A percentile compares a stretch with the other conserved stretches of the same genome.
Conservation (phyloP, 1,284 basidiomycete species). For the Mycena citricolor region DNA sequence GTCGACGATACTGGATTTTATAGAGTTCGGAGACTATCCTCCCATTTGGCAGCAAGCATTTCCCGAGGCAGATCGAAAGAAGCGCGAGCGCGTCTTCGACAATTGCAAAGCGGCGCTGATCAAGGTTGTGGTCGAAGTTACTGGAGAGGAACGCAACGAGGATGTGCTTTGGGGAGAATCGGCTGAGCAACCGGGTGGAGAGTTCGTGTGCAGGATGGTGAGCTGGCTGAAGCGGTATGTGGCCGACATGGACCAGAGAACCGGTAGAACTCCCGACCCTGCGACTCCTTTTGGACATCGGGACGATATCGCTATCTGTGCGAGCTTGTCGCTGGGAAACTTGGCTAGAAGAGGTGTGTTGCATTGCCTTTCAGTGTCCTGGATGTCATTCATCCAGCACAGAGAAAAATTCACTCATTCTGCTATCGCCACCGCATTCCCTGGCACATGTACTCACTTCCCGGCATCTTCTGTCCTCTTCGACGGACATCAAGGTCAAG, state of each 20-base stretch:
- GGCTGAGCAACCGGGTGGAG: slow-evolving; percentile 61
- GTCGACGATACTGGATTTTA: slow-evolving; percentile 64
- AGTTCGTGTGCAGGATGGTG: slow-evolving; percentile 74
- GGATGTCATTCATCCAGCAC: slow-evolving; percentile 7
- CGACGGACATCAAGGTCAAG: slow-evolving; percentile 76
- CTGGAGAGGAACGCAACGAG: slow-evolving; percentile 79
- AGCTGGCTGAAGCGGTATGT: slow-evolving; percentile 70
- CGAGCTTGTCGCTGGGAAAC: slow-evolving; percentile 81
- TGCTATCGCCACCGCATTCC: slow-evolving; percentile 56
- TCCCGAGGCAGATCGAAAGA: slow-evolving; percentile 45
- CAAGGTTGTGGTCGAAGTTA: slow-evolving; percentile 81
- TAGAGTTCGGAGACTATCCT: slow-evolving; percentile 67
- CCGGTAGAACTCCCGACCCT: slow-evolving; percentile 14
- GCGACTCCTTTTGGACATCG: slow-evolving; percentile 36
- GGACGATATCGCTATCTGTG: slow-evolving; percentile 82
- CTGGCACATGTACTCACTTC: slow-evolving; percentile 52
- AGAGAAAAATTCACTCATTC: slow-evolving; percentile 67
- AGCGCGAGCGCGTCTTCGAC: slow-evolving; percentile 71
- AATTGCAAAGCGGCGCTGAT: slow-evolving; percentile 83
- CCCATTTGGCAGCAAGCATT: slow-evolving; percentile 56
- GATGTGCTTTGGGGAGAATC: slow-evolving; percentile 71
- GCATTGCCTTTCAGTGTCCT: slow-evolving; percentile 7
- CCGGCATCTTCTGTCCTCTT: slow-evolving; percentile 47
- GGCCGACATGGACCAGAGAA: slow-evolving; percentile 30
- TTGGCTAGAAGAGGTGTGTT: slow-evolving; percentile 71